Evolutionary conservation across 192 early-diverging fungal genomes (phyloP).

Genomic region (Rhizoclosmatium sp.): DNA sequence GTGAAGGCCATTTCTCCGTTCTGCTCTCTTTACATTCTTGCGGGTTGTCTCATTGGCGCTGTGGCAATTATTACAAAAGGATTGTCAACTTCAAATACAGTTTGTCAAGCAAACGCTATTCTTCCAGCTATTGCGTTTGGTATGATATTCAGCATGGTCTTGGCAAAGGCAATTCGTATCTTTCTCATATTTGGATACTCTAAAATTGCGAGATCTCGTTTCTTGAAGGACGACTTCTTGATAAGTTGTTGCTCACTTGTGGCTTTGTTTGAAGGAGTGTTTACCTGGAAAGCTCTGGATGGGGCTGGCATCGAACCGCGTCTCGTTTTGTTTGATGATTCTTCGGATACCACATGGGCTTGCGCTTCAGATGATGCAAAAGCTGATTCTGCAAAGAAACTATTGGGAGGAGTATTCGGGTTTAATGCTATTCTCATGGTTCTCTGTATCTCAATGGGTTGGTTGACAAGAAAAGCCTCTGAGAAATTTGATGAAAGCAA

Average conservation of each 20-base stretch:
- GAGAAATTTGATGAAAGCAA: background rate
- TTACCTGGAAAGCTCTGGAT: background rate
- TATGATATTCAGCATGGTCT: slow-evolving; percentile 19
- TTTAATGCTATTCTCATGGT: slow-evolving; percentile 1
- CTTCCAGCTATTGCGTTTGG: slow-evolving; percentile 7
- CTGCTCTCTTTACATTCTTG: background rate
- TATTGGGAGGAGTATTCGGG: background rate
- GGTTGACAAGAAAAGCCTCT: background rate
- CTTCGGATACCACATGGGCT: background rate
- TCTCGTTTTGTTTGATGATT: background rate
- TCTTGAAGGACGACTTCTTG: background rate
- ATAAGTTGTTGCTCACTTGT: background rate
- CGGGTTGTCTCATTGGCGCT: background rate
- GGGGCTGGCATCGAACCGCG: background rate
- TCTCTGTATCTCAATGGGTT: background rate
- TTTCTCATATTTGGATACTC: slow-evolving; percentile 23
- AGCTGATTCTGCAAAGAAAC: background rate
- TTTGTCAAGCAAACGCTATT: background rate
- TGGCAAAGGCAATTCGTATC: slow-evolving; percentile 11
- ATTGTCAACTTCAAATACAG: background rate
- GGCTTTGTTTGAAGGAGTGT: background rate
- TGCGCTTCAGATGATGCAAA: background rate
- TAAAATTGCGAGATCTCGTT: background rate
- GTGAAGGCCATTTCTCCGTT: background rate
- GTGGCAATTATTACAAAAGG: background rate